Evolutionary conservation across 495 filamentous ascomycete genomes (phyloP), one percentile per base, ranked within the genome.

Genomic region (Aspergillus kassunensis): DNA sequence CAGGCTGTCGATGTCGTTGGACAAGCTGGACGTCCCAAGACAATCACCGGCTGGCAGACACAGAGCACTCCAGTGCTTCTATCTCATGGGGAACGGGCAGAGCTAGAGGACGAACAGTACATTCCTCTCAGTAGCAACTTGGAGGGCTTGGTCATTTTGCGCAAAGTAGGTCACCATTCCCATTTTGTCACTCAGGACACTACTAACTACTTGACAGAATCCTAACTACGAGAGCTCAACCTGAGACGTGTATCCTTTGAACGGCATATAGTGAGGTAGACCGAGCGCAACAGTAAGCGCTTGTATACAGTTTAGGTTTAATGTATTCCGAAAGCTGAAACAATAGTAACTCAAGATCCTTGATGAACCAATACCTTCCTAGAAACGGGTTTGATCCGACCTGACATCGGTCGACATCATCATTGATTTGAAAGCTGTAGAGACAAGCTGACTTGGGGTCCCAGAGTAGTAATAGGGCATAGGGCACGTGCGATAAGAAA

Each of bases 41-140:
- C 95, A 3, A 99, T 99, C 58, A 99, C 93, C 13, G 93, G 93
- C 33, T 99, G 93, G 93, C 93, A 99, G 74, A 99, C 93, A 53
- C 93, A 99, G 73, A 97, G 89, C 73, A 97, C 93, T 16, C 93
- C 93, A 3, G 93, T 99, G 44, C 75, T 99, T 49, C 74, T 99
- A 63, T 83, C 89, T 8, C 83, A 96, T 67, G 95, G 93, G 12
- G 93, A 99, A 77, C 77, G 93, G 60, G 93, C 93, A 35, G 93
- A 99, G 75, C 70, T 99, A 43, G 93, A 99, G 68, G 95, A 97
- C 63, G 93, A 99, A 75, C 83, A 97, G 70, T 99, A 97, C 61
- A 84, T 97, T 48, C 87, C 86, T 68, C 74, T 97, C 57, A 92
- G 84, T 59, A 92, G 82, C 75, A 95, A 83, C 40, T 75, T 99